Percentiles rank a stretch among this genome's conserved stretches.
Conservation (phyloP, 306 rosid species). For the Cercis canadensis region DNA sequence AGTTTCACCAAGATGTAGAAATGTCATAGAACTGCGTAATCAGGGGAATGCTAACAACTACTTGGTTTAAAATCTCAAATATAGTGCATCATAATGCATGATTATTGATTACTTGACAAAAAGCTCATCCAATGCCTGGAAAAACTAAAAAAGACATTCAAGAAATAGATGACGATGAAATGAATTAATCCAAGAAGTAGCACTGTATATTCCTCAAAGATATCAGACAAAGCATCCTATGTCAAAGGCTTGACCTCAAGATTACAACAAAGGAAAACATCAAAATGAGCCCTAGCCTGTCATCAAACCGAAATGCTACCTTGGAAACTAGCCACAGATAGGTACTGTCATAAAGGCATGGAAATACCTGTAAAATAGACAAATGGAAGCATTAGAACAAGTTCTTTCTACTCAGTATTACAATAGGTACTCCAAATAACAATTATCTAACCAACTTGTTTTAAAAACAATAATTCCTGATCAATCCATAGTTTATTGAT, state of each 20-base stretch:
- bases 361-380: constrained; percentile 78
- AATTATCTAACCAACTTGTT: neutral
- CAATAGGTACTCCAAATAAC: neutral
- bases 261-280: constrained; percentile 35
- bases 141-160: constrained; percentile 20
- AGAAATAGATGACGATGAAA: constrained; percentile 28
- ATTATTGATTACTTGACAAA: constrained; percentile 6
- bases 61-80: constrained; percentile 25
- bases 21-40: constrained; percentile 8
- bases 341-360: constrained; percentile 84
- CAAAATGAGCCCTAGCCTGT: constrained; percentile 36
- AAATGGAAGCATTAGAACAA: constrained; percentile 26
- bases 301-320: constrained; percentile 41
- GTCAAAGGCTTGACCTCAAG: constrained; percentile 44
- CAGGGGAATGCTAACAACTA: constrained; percentile 7
- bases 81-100: neutral
- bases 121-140: constrained; percentile 26
- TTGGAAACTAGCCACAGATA: constrained; percentile 24
- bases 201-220: constrained; percentile 39
- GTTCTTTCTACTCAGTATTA: neutral
- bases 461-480: constrained; percentile 7
- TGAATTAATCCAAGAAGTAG: constrained; percentile 33
- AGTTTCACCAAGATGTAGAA: constrained; percentile 15
- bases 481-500: constrained; percentile 5
- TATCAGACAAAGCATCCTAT: constrained; percentile 40